A percentile compares a stretch with the other conserved stretches of the same genome.
Conservation (phyloP, 148 eudicot genomes). For the Spergularia marina region DNA sequence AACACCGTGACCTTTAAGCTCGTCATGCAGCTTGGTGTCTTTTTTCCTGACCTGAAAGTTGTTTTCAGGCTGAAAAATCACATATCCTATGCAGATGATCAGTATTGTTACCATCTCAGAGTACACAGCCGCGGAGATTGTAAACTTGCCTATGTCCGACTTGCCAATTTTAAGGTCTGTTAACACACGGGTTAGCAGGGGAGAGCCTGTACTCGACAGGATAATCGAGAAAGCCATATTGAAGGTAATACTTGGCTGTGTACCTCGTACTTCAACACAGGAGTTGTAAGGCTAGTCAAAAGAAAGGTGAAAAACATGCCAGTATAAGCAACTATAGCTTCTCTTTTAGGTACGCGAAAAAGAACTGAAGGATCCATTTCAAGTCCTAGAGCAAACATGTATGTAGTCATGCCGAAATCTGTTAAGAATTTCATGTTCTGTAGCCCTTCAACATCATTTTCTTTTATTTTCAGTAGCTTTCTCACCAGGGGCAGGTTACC, state of each 20-base stretch:
- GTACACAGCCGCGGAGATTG: constrained; percentile 64
- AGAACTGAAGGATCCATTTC: constrained; percentile 64
- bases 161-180: constrained; percentile 85
- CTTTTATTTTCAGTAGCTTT: not conserved
- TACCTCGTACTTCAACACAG: constrained; percentile 36
- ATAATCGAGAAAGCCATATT: constrained; percentile 50
- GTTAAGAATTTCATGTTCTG: constrained; percentile 51
- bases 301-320: constrained; percentile 65
- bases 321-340: constrained; percentile 53
- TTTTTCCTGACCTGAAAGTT: constrained; percentile 21
- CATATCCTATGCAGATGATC: constrained; percentile 50
- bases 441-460: constrained; percentile 16
- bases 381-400: constrained; percentile 80
- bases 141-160: constrained; percentile 75
- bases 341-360: constrained; percentile 49
- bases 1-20: constrained; percentile 10
- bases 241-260: constrained; percentile 22
- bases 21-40: constrained; percentile 10
- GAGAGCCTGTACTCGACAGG: constrained; percentile 71
- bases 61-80: constrained; percentile 38
- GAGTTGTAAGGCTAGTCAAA: constrained; percentile 37
- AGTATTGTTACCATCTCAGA: constrained; percentile 60
- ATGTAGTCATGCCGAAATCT: constrained; percentile 76
- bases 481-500: constrained; percentile 39
- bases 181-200: constrained; percentile 64